phyloP scores from a whole-genome alignment of 1,284 basidiomycete species.

The Gymnopus androsaceus region DNA sequence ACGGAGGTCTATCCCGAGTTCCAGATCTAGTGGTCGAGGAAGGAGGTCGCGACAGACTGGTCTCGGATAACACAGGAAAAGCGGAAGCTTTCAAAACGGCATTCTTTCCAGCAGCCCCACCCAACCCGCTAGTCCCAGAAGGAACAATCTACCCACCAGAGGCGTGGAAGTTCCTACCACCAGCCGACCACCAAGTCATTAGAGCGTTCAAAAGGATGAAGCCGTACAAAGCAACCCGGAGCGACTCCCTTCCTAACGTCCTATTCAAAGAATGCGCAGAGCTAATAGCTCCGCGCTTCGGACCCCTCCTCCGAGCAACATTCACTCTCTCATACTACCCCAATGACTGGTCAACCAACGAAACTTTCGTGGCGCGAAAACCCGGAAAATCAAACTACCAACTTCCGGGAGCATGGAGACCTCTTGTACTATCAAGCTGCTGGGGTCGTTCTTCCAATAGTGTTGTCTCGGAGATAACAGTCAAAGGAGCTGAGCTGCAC shows the following conservation, averaged over 20 bases:
- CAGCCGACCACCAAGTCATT: slow-evolving; percentile 24
- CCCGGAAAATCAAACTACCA: slow-evolving; percentile 31
- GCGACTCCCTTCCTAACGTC: slow-evolving; percentile 31
- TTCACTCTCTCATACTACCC: slow-evolving; percentile 23
- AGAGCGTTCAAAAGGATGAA: slow-evolving; percentile 20
- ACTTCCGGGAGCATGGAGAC: slow-evolving; percentile 29
- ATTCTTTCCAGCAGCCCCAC: slow-evolving; percentile 22
- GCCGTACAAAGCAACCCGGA: slow-evolving; percentile 33
- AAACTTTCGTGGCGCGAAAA: slow-evolving; percentile 30
- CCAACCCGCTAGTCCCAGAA: not conserved
- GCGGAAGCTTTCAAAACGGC: slow-evolving; percentile 47
- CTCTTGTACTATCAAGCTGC: slow-evolving; percentile 31
- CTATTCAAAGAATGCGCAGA: slow-evolving; percentile 26
- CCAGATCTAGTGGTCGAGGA: not conserved
- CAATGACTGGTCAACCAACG: slow-evolving; percentile 15
- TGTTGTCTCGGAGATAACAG: slow-evolving; percentile 28
- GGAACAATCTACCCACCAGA: slow-evolving; percentile 25
- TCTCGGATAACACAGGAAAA: slow-evolving; percentile 37
- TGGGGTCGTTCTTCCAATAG: slow-evolving; percentile 28
- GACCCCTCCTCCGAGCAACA: slow-evolving; percentile 26
- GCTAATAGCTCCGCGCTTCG: slow-evolving; percentile 23
- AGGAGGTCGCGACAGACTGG: not conserved
- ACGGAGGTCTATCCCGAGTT: not conserved
- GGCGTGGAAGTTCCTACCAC: slow-evolving; percentile 9
- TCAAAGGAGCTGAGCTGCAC: slow-evolving; percentile 26